Base-by-base conservation (phyloP, 2,329 filamentous ascomycete species). In the Plectosphaerella sp. region DNA sequence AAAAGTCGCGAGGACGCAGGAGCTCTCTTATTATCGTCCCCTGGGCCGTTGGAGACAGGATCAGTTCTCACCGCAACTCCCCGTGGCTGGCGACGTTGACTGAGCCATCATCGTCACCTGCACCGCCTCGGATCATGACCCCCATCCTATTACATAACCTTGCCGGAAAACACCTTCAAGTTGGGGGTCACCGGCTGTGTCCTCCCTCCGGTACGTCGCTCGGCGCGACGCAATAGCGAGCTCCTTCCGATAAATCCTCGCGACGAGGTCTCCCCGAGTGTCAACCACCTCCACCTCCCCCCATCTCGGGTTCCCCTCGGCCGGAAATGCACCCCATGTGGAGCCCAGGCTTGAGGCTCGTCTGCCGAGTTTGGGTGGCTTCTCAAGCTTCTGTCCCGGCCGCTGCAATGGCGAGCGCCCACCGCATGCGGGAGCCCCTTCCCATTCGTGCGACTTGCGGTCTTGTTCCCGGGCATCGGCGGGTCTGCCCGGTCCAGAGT, bases 261-360 rank as follows among this genome's bases (percentile, higher is more conserved):
- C 51, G 51, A 50, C 24, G 37, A 43, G 42, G 39, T 46, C 36
- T 36, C 47, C 43, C 48, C 18, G 28, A 22, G 42, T 25, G 25
- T 41, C 42, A 36, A 47, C 28, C 37, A 47, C 37, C 45, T 16
- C 43, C 43, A 18, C 45, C 16, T 22, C 52, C 50, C 52, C 47
- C 54, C 47, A 56, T 52, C 55, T 57, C 55, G 55, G 55, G 55
- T 61, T 61, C 61, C 62, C 56, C 61, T 63, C 61, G 62, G 58
- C 62, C 62, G 61, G 60, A 51, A 43, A 52, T 58, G 54, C 54
- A 20, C 41, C 41, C 41, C 41, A 12, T 41, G 37, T 41, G 37
- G 37, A 41, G 37, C 4, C 15, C n/a, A 12, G 18, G 18, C 41
- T 47, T 55, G 20, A 45, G 47, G 47, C 47, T 18, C 41, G 41